Evolutionary conservation across 768 basidiomycete species (phyloP).

Genomic region (Leccinum fibrillosum): DNA sequence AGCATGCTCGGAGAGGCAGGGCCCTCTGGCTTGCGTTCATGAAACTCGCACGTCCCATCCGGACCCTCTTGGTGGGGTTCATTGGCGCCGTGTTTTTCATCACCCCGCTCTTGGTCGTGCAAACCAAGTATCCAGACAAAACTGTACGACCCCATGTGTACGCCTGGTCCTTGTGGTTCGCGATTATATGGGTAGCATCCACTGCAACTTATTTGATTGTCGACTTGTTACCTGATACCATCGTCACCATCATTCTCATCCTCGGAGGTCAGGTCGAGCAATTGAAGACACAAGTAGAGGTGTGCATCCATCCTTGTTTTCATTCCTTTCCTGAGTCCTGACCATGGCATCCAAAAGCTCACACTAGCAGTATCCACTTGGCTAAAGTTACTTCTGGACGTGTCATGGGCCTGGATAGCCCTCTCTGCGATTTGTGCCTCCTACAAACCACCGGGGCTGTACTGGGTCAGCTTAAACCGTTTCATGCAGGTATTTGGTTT

Average conservation of each 20-base stretch:
- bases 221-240: conserved; percentile 55
- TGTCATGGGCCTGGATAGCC: conserved; percentile 72
- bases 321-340: neutral
- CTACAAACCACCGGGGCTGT: conserved; percentile 57
- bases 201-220: conserved; percentile 63
- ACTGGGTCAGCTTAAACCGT: conserved; percentile 68
- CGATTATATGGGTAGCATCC: conserved; percentile 61
- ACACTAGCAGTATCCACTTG: conserved; percentile 65
- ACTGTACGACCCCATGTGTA: conserved; percentile 53
- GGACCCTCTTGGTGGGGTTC: conserved; percentile 56
- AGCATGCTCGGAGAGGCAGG: conserved; percentile 59
- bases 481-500: conserved; percentile 55
- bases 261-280: conserved; percentile 63
- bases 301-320: conserved; percentile 22
- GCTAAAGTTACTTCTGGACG: conserved; percentile 66
- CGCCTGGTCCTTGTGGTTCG: conserved; percentile 65
- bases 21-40: conserved; percentile 63
- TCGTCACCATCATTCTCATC: conserved; percentile 50
- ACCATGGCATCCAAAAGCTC: conserved; percentile 38
- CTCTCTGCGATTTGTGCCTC: conserved; percentile 58
- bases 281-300: conserved; percentile 67
- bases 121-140: conserved; percentile 53
- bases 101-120: conserved; percentile 66
- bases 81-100: conserved; percentile 63
- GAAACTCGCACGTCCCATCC: conserved; percentile 57